Evolutionary conservation across 2,329 filamentous ascomycete species (phyloP).

Genomic region (Dothideomycetidae sp.): DNA sequence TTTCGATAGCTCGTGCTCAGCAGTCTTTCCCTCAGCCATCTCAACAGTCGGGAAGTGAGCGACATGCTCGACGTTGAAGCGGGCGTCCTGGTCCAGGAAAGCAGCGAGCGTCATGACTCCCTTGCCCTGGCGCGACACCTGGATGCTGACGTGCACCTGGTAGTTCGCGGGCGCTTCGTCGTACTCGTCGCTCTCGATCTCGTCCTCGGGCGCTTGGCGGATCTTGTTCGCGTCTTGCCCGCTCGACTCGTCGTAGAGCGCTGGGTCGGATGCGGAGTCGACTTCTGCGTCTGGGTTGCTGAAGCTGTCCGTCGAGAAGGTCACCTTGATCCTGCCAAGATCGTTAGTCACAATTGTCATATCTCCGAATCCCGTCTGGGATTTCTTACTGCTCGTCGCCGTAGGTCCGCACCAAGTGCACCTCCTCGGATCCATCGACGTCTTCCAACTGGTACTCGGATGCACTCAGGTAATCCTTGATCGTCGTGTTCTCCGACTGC

Average conservation of each 20-base stretch:
- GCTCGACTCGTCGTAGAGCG: constrained; percentile 25
- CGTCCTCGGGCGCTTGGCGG: constrained; percentile 42
- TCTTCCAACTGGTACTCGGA: constrained; percentile 65
- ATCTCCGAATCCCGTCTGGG: background rate
- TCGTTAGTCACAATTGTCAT: background rate
- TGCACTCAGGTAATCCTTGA: constrained; percentile 81
- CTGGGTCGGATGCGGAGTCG: constrained; percentile 16
- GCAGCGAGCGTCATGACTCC: constrained; percentile 76
- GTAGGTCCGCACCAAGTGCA: constrained; percentile 67
- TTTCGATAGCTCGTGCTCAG: constrained; percentile 55
- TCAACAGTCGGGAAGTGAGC: constrained; percentile 71
- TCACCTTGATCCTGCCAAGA: constrained; percentile 51
- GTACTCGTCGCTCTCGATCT: constrained; percentile 41
- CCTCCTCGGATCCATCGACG: constrained; percentile 70
- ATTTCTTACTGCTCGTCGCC: constrained; percentile 74
- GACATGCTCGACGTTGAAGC: constrained; percentile 78
- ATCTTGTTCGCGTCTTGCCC: constrained; percentile 42
- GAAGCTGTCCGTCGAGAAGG: constrained; percentile 75
- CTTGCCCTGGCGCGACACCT: constrained; percentile 73
- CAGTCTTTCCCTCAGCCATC: constrained; percentile 59
- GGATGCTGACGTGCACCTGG: constrained; percentile 64
- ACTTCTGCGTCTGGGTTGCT: constrained; percentile 30
- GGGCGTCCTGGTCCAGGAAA: constrained; percentile 65
- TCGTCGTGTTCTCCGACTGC: constrained; percentile 42
- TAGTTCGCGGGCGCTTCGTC: constrained; percentile 36